Conservation (phyloP, 495 filamentous ascomycete species). For the Monascus purpureus region DNA sequence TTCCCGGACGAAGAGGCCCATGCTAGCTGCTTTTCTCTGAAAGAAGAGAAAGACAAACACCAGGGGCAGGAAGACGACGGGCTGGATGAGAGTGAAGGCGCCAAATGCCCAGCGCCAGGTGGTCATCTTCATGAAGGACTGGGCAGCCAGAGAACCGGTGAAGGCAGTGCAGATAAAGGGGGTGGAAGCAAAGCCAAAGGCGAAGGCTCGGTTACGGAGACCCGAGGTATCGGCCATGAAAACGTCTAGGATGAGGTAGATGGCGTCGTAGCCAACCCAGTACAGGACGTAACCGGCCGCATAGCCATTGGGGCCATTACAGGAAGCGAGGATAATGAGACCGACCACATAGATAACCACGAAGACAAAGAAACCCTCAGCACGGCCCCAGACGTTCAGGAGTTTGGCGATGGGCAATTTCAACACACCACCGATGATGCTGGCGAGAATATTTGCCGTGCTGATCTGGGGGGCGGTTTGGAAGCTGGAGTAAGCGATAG, state of each 20-base stretch:
- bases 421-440: conserved; percentile 47
- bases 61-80: conserved; percentile 40
- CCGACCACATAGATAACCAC: conserved; percentile 25
- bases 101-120: conserved; percentile 53
- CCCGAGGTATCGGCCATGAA: conserved; percentile 56
- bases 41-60: conserved; percentile 40
- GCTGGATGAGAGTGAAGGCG: conserved; percentile 44
- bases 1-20: conserved; percentile 21
- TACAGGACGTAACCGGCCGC: conserved; percentile 42
- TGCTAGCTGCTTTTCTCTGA: conserved; percentile 41
- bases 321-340: conserved; percentile 35
- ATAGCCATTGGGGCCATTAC: conserved; percentile 30
- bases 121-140: conserved; percentile 32
- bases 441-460: conserved; percentile 22
- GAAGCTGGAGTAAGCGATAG: conserved; percentile 20
- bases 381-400: conserved; percentile 50
- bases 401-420: conserved; percentile 55
- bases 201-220: conserved; percentile 47
- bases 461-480: conserved; percentile 17
- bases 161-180: conserved; percentile 50
- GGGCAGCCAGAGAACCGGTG: conserved; percentile 19
- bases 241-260: conserved; percentile 42
- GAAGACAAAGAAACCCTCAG: conserved; percentile 36
- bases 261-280: conserved; percentile 42
- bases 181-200: conserved; percentile 46